Base-by-base conservation (phyloP, 352 stramenopile genomes). In the Pythium scleroteichum region DNA sequence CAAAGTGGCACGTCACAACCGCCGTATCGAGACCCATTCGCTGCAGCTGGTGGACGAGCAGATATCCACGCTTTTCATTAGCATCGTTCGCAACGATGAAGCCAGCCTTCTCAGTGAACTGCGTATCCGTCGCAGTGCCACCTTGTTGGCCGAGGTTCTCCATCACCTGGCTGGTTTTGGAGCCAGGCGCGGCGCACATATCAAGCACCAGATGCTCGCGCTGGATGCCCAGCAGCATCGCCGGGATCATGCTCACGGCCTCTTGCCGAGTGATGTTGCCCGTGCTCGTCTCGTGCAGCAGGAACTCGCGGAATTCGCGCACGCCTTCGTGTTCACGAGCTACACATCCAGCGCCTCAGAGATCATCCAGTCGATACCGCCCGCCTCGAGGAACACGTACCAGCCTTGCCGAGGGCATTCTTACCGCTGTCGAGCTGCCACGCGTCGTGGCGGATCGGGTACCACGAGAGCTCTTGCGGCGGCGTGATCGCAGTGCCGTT, bases 81-180 rank as follows among this genome's bases (percentile, higher is more conserved):
- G 85, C 82, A 71, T 99, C 97, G 73, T 99, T 99, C 23, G 96
- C 96, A 42, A 98, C 78, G 22, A 99, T 91, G 56, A 96, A 92
- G n/a, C 96, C 84, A 1, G 56, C 32, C 4, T 59, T 8, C 4
- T 13, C 50, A 46, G 50, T 62, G 48, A 65, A 66, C 52, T 59
- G 49, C 17, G 47, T 23, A 10, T 48, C 38, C 6, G 26, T 26
- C n/a, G 71, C 40, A 3, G 78, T 46, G 13, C 33, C 52, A 13
- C 49, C 46, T 22, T 71, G 55, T 19, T 71, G 20, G 1, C 42
- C 58, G 22, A 93, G 66, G 24, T 84, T 72, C 53, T 98, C 97
- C 51, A 99, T 87, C 20, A 99, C 80, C 66, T 99, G 97, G 48
- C 87, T 92, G n/a, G 98, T 99, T 74, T 99, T 99, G 50, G 89